Base-by-base conservation (phyloP, 768 basidiomycete species). In the Leucocoprinus leucothites region DNA sequence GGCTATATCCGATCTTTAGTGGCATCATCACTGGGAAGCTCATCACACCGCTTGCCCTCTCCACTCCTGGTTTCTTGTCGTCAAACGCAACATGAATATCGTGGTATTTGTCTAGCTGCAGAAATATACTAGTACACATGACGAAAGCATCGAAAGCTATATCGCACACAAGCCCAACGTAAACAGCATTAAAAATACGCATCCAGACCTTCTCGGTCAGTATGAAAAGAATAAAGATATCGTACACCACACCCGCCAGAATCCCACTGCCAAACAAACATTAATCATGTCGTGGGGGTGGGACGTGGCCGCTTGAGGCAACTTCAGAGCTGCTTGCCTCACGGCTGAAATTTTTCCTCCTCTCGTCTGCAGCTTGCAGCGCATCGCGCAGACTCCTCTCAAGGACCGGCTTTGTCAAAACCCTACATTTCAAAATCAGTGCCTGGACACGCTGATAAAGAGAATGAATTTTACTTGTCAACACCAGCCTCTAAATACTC, bases 381-480 rank as follows among this genome's bases (percentile, higher is more conserved):
- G 79, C 74, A 38, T 76, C 73, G 61, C 70, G 64, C 22, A 82
- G 66, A 56, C 72, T 76, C 52, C 73, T 77, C 69, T 90, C 87
- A 21, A 85, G 75, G 1, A 91, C 90, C 0, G 91, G 90, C 69
- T 92, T 92, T 45, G 87, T 91, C 57, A 92, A 69, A 14, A 92
- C 82, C 49, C 87, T 90, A 53, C 13, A 56, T 54, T 25, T 46
- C 19, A 16, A 53, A 4, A 46, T 59, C 25, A 41, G 49, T 60
- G 61, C 50, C 47, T 51, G 24, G 45, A 46, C 28, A 40, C 13
- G 28, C 31, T 11, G 44, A 44, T 57, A 26, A 50, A 7, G 16
- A 41, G 26, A 44, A 57, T 19, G 48, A 2, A 19, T 72, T 84
- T 57, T 69, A 89, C 88, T 82, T 77, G 71, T 91, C 85, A 43